These are phyloP conservation scores for Myxozyma udenii DNA, from an alignment of 805 yeast genomes.

Conservation along the genomic window DNA sequence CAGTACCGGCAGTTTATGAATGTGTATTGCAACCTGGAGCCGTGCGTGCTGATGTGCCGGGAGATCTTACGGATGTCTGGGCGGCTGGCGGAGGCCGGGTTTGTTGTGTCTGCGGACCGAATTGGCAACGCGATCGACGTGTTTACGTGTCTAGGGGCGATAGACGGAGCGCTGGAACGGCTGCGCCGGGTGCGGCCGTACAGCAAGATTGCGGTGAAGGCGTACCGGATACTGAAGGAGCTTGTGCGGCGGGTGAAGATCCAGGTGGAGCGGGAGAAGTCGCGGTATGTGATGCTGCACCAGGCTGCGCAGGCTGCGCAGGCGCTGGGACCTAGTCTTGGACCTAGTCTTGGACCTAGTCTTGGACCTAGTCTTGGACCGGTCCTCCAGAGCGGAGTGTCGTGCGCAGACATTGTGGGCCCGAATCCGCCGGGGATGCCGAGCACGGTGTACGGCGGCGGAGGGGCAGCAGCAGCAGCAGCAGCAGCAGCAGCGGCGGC, in stretches of 20 bases:
- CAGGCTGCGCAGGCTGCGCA: neutral
- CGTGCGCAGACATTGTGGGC: neutral
- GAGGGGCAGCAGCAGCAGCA: neutral
- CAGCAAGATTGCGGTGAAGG: constrained; percentile 24
- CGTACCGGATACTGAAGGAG: constrained; percentile 24
- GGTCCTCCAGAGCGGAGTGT: neutral
- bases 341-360: neutral
- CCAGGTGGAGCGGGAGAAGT: constrained; percentile 25
- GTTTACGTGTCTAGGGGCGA: constrained; percentile 19
- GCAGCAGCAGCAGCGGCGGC: constrained; percentile 1
- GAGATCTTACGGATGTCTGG: constrained; percentile 27
- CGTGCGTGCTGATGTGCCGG: constrained; percentile 25
- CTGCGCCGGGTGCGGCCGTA: constrained; percentile 11
- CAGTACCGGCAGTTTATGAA: constrained; percentile 29
- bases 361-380: neutral
- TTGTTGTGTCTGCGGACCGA: constrained; percentile 20
- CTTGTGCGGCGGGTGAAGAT: constrained; percentile 23
- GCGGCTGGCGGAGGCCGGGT: constrained; percentile 19
- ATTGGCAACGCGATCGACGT: constrained; percentile 24
- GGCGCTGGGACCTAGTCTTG: neutral
- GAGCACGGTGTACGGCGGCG: neutral
- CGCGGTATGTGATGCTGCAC: neutral
- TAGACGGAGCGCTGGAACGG: constrained; percentile 19
- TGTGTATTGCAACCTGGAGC: constrained; percentile 27
- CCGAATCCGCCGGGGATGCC: too few species aligned